Conservation (phyloP, 768 basidiomycete genomes). For the Lyophyllum semitale region DNA sequence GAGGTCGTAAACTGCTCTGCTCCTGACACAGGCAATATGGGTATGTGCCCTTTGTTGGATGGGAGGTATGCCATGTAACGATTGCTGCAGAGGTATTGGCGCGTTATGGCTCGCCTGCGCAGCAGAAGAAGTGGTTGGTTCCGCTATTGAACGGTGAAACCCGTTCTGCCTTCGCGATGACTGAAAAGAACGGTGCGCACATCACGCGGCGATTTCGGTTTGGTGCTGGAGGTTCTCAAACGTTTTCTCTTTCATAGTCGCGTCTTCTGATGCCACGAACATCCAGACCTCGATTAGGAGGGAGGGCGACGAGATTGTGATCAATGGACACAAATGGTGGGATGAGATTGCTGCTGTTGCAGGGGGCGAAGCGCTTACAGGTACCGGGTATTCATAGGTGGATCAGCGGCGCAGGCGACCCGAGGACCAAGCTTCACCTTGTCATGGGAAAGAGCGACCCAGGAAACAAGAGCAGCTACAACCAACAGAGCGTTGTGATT, state of each 20-base stretch:
- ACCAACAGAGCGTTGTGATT: slow-evolving; percentile 91
- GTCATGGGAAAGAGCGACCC: slow-evolving; percentile 96
- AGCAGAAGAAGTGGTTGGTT: slow-evolving; percentile 87
- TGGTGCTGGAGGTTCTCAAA: slow-evolving; percentile 5
- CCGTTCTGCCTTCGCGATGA: slow-evolving; percentile 96
- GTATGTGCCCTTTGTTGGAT: slow-evolving; percentile 39
- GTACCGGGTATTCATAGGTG: slow-evolving; percentile 56
- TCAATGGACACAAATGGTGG: slow-evolving; percentile 97
- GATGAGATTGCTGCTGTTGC: slow-evolving; percentile 1
- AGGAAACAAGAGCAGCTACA: slow-evolving; percentile 69
- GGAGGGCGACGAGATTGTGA: slow-evolving; percentile 86
- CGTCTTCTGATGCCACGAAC: slow-evolving; percentile 96
- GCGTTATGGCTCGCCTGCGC: slow-evolving; percentile 86
- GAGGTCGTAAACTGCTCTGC: slow-evolving; percentile 93
- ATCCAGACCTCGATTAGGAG: slow-evolving; percentile 84
- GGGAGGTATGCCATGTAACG: slow-evolving; percentile 2
- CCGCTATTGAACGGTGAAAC: slow-evolving; percentile 92
- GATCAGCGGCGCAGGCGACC: slow-evolving; percentile 97
- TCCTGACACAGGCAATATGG: slow-evolving; percentile 99
- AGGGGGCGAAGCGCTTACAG: neutral
- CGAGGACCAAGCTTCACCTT: slow-evolving; percentile 84
- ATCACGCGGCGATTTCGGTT: neutral
- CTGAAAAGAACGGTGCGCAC: slow-evolving; percentile 78
- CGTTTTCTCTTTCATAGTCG: slow-evolving; percentile 47
- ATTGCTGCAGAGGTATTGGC: slow-evolving; percentile 84